A percentile compares a stretch with the other conserved stretches of the same genome.
Evolutionary conservation across 495 filamentous ascomycete genomes (phyloP).

Genomic region (Letharia lupina): DNA sequence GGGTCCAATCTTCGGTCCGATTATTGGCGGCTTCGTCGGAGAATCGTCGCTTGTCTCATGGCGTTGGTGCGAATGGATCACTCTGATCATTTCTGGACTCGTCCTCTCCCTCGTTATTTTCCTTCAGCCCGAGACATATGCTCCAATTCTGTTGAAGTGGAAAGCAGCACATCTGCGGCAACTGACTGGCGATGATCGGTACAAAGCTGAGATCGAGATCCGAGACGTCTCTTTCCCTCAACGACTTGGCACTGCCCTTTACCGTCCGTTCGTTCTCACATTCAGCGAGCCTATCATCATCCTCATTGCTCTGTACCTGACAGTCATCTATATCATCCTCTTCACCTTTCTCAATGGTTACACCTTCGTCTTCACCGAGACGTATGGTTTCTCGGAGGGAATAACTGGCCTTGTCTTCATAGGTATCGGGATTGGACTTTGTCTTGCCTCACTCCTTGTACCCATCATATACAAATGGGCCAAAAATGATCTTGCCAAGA

Average conservation of each 20-base stretch:
- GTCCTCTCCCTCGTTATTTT: constrained; percentile 37
- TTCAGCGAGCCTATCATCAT: constrained; percentile 43
- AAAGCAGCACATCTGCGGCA: constrained; percentile 42
- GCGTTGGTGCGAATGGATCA: constrained; percentile 48
- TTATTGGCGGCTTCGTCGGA: constrained; percentile 42
- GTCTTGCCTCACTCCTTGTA: constrained; percentile 37
- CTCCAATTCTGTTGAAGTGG: constrained; percentile 44
- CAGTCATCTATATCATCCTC: constrained; percentile 56
- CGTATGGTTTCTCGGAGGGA: constrained; percentile 45
- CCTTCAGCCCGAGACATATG: constrained; percentile 46
- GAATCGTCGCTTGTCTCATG: constrained; percentile 35
- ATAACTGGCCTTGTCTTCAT: constrained; percentile 51
- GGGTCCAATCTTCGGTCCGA: constrained; percentile 40
- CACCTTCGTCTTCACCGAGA: constrained; percentile 52
- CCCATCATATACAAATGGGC: constrained; percentile 49
- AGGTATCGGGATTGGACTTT: constrained; percentile 49
- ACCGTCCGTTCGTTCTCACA: constrained; percentile 40
- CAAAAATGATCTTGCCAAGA: constrained; percentile 38
- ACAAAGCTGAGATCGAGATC: constrained; percentile 40
- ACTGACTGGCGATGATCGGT: constrained; percentile 38
- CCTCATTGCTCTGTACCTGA: constrained; percentile 50
- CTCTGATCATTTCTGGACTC: constrained; percentile 40
- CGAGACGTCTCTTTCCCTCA: constrained; percentile 29
- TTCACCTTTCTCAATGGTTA: constrained; percentile 63
- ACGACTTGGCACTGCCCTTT: constrained; percentile 33